Evolutionary conservation across 2,329 filamentous ascomycete genomes (phyloP), one percentile per base, ranked within the genome.

Genomic region (Keithomyces neogunnii): DNA sequence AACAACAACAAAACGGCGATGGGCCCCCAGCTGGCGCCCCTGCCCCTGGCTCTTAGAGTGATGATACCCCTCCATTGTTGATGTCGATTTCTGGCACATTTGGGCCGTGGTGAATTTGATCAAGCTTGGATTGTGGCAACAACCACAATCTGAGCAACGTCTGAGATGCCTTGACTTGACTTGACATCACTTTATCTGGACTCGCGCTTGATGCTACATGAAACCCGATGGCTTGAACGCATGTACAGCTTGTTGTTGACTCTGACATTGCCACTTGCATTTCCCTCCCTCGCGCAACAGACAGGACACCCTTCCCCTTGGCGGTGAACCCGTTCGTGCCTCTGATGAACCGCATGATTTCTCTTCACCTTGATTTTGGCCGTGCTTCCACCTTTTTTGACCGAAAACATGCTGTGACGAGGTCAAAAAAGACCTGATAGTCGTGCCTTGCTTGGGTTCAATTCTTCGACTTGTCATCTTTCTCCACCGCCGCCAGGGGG

Each of bases 1-100:
- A 71, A 49, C 63, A 66, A 45, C 64, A 66, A 57, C 64, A 66
- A 56, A 65, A 67, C 53, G 66, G 69, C 55, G 62, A 69, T 59
- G 67, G 66, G 53, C 57, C 68, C 44, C 59, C 66, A 35, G 58
- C 63, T 36, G 67, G 67, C 53, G 66, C 63, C 48, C 59, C 67
- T 55, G 62, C 67, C 51, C 65, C 66, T 45, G 66, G 66, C 58
- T 63, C 65, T 58, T 64, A 66, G 19, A 44, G 67, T 69, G 65
- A 69, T 61, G 60, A 51, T 43, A 42, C 35, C 47, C 49, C 4
- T 44, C 31, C 45, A 33, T 26, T 45, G 32, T 33, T 51, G 39
- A 51, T 43, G 45, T 42, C 52, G 42, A 47, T 33, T 49, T 7
- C 33, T 45, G 51, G 49, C 52, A 43, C 36, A 49, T 63, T 59